Evolutionary conservation across 2,329 filamentous ascomycete genomes (phyloP).

Genomic region (Aspergillus neoniger): DNA sequence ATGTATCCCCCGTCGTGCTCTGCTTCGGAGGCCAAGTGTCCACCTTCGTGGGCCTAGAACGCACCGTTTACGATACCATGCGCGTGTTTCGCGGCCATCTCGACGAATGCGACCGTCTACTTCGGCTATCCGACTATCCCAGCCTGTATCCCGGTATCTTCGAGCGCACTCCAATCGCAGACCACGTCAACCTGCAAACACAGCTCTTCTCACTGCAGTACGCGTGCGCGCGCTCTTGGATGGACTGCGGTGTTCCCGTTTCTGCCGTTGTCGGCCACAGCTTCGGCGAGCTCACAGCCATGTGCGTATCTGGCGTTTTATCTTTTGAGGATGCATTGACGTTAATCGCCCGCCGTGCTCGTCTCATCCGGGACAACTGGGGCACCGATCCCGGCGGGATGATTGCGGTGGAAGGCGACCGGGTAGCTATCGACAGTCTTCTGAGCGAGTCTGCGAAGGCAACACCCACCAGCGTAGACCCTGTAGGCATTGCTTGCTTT

Average conservation of each 20-base stretch:
- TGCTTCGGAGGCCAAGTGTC: conserved; percentile 44
- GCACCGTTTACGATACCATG: conserved; percentile 29
- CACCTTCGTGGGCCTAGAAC: conserved; percentile 25
- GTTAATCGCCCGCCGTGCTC: conserved; percentile 35
- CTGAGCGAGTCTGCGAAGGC: not conserved
- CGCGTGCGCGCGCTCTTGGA: conserved; percentile 40
- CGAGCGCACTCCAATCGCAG: conserved; percentile 7
- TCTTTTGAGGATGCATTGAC: conserved; percentile 32
- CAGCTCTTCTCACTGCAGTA: conserved; percentile 43
- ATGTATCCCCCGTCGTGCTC: conserved; percentile 31
- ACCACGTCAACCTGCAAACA: conserved; percentile 35
- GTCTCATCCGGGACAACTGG: conserved; percentile 35
- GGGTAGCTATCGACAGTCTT: not conserved
- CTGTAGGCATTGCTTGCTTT: conserved; percentile 29
- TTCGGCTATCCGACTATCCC: conserved; percentile 26
- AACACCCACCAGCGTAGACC: not conserved
- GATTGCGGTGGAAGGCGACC: conserved; percentile 38
- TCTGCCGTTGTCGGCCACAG: conserved; percentile 41
- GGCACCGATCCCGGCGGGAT: conserved; percentile 35
- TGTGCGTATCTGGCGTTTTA: conserved; percentile 35
- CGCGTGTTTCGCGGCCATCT: conserved; percentile 34
- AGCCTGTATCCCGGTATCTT: conserved; percentile 34
- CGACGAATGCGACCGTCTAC: conserved; percentile 35
- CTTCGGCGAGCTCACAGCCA: conserved; percentile 41
- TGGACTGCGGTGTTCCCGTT: conserved; percentile 39